Evolutionary conservation across 2,329 filamentous ascomycete genomes (phyloP).

Genomic region (Trichoderma aggressivum): DNA sequence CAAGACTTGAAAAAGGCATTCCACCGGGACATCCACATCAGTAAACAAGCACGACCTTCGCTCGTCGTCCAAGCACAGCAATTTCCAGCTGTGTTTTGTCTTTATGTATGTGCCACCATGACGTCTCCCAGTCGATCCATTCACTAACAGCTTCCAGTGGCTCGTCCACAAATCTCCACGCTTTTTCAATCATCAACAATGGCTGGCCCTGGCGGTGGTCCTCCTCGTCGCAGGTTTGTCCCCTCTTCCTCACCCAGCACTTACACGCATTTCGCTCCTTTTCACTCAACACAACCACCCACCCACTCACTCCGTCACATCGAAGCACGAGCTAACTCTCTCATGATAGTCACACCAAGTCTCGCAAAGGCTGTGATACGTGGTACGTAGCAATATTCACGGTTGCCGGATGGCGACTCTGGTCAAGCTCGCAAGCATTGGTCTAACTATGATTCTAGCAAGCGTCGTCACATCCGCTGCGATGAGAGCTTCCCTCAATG

Average conservation of each 20-base stretch:
- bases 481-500: conserved; percentile 98
- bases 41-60: conserved; percentile 33
- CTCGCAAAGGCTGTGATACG: conserved; percentile 94
- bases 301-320: not conserved
- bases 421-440: not conserved
- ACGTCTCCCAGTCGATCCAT: not conserved
- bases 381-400: conserved; percentile 51
- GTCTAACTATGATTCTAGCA: conserved; percentile 44
- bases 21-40: not conserved
- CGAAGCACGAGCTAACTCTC: conserved; percentile 18
- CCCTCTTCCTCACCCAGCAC: not conserved
- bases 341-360: conserved; percentile 84
- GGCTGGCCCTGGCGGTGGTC: conserved; percentile 92
- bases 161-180: conserved; percentile 32
- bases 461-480: conserved; percentile 93
- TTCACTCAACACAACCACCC: not conserved
- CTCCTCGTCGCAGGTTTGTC: conserved; percentile 66
- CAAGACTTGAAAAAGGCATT: not conserved
- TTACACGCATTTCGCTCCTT: not conserved
- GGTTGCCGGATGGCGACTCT: not conserved
- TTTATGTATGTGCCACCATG: conserved; percentile 28
- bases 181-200: conserved; percentile 52
- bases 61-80: conserved; percentile 30
- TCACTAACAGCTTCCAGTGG: conserved; percentile 17
- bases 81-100: conserved; percentile 29